A percentile compares a stretch with the other conserved stretches of the same genome.
Conservation (phyloP, 108 stramenopile species). For the Cyclotella kingstonii region DNA sequence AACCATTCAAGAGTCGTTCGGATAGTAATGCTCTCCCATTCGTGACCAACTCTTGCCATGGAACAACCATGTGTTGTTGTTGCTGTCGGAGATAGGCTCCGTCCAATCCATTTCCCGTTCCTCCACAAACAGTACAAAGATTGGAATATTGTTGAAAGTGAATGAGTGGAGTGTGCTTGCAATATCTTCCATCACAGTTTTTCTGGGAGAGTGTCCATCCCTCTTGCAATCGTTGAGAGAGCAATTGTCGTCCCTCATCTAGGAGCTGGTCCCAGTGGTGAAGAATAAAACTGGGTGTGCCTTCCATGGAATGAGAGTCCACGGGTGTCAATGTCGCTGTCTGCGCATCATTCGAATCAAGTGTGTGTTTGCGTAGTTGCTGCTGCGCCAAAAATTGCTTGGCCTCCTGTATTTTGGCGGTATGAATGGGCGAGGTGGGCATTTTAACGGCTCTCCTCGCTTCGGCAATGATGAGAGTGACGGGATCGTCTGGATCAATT, state of each 20-base stretch:
- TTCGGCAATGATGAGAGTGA: constrained; percentile 20
- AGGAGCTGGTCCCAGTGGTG: constrained; percentile 12
- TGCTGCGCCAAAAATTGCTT: neutral
- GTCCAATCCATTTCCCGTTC: constrained; percentile 14
- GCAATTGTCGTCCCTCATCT: constrained; percentile 1
- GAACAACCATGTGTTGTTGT: neutral
- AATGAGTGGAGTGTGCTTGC: constrained; percentile 22
- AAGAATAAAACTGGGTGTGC: neutral
- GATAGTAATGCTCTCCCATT: constrained; percentile 20
- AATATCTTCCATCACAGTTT: constrained; percentile 15
- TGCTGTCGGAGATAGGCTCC: constrained; percentile 10
- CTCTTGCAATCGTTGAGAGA: constrained; percentile 16
- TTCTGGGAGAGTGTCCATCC: constrained; percentile 17
- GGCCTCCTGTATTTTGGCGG: constrained; percentile 1
- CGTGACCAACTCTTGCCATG: constrained; percentile 17
- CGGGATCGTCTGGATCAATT: constrained; percentile 11
- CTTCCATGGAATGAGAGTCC: neutral
- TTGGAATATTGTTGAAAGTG: neutral
- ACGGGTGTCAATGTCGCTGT: constrained; percentile 5
- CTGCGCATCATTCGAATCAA: neutral
- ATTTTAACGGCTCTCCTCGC: constrained; percentile 19
- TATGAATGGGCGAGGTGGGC: neutral
- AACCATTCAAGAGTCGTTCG: constrained; percentile 21
- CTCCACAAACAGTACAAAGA: constrained; percentile 19
- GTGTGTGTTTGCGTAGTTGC: constrained; percentile 1